Percentiles rank a stretch among this genome's conserved stretches.
Conservation (phyloP, 768 basidiomycete genomes). For the Rhizopogon vesiculosus region DNA sequence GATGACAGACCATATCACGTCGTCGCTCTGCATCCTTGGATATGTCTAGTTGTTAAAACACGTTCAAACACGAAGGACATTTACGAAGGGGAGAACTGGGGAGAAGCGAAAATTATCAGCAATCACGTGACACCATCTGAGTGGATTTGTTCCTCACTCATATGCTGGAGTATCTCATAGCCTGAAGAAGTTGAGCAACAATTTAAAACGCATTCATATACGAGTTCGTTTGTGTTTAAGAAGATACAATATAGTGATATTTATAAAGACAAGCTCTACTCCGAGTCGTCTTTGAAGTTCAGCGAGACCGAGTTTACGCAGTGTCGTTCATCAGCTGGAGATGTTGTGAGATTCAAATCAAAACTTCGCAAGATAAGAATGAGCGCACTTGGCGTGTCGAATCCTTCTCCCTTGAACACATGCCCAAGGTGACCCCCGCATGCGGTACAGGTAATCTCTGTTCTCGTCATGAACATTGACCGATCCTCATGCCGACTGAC, state of each 20-base stretch:
- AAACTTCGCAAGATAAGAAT: not conserved
- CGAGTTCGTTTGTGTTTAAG: too few relatives aligned
- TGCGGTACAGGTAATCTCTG: slow-evolving; percentile 84
- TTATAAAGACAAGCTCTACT: too few relatives aligned
- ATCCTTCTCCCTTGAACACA: slow-evolving; percentile 92
- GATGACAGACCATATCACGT: slow-evolving; percentile 97
- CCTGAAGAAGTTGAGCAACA: too few relatives aligned
- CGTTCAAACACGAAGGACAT: slow-evolving; percentile 1
- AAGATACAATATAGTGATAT: too few relatives aligned
- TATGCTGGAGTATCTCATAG: too few relatives aligned
- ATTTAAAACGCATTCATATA: too few relatives aligned
- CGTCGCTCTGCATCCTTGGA: slow-evolving; percentile 81
- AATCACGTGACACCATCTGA: not conserved
- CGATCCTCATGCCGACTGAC: slow-evolving; percentile 54
- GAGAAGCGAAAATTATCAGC: slow-evolving; percentile 4
- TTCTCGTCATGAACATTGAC: slow-evolving; percentile 62
- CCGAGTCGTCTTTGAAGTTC: slow-evolving; percentile 32
- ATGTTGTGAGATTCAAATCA: not conserved
- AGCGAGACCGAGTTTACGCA: slow-evolving; percentile 90
- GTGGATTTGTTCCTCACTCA: too few relatives aligned
- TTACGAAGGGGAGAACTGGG: not conserved
- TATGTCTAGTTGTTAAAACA: not conserved
- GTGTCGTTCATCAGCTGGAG: slow-evolving; percentile 73
- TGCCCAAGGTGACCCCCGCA: slow-evolving; percentile 95
- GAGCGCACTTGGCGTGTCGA: slow-evolving; percentile 65